phyloP scores from a whole-genome alignment of 2,329 filamentous ascomycete genomes.

The Cryoendolithus antarcticus region DNA sequence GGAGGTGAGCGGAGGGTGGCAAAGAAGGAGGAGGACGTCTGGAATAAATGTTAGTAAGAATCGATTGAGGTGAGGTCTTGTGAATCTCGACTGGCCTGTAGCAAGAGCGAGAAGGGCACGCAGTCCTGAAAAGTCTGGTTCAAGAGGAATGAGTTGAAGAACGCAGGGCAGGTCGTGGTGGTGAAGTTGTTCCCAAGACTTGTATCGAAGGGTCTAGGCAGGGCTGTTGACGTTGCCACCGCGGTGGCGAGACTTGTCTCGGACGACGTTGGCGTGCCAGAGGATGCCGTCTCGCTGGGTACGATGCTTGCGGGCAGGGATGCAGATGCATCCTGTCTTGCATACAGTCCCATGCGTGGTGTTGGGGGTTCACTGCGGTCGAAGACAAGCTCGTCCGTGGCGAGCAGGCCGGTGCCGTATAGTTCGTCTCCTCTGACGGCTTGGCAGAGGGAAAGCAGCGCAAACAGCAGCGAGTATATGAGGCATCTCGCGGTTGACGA shows the following conservation, averaged over 20 bases:
- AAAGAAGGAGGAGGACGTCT: conserved; percentile 82
- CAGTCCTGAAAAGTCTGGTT: conserved; percentile 59
- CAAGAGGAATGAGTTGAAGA: conserved; percentile 55
- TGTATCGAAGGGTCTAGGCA: conserved; percentile 36
- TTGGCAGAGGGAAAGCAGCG: conserved; percentile 12
- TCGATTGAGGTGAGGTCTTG: no score
- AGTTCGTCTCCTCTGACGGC: conserved; percentile 9
- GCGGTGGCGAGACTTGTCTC: conserved; percentile 10
- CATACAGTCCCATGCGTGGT: conserved; percentile 12
- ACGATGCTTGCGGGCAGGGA: conserved; percentile 3
- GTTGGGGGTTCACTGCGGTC: conserved; percentile 17
- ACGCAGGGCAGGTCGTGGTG: conserved; percentile 44
- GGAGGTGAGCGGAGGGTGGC: conserved; percentile 33
- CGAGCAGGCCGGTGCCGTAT: conserved; percentile 8
- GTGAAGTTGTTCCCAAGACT: conserved; percentile 42
- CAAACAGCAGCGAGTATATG: conserved; percentile 10
- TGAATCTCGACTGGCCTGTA: conserved; percentile 67
- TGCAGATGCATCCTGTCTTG: conserved; percentile 12
- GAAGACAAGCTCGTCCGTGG: conserved; percentile 13
- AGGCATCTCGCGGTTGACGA: conserved; percentile 5
- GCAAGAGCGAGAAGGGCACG: conserved; percentile 70
- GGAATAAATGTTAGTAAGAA: no score
- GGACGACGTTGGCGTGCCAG: conserved; percentile 9
- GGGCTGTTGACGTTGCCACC: conserved; percentile 7
- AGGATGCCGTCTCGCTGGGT: conserved; percentile 1